Evolutionary conservation across 1,284 basidiomycete genomes (phyloP).

Genomic region (Puccinia novopanici): DNA sequence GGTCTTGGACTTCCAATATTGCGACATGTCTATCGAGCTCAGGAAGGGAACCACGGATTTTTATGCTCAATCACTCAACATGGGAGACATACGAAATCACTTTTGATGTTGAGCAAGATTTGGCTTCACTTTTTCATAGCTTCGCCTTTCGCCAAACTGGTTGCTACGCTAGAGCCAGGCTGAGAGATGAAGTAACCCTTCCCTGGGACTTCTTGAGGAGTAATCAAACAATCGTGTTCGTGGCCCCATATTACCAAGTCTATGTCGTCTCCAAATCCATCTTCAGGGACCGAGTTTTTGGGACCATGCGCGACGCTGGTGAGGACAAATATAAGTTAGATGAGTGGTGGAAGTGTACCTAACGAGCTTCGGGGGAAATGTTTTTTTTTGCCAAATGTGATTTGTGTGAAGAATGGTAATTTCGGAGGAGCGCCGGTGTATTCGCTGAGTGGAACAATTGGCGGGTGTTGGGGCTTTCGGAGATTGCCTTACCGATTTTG

Average conservation of each 20-base stretch:
- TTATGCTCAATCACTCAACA: constrained; percentile 30
- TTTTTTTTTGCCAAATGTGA: neutral
- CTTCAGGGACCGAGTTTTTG: constrained; percentile 88
- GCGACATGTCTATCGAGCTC: constrained; percentile 73
- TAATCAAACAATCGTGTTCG: constrained; percentile 93
- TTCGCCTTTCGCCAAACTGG: constrained; percentile 86
- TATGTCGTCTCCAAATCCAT: constrained; percentile 93
- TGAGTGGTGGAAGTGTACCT: neutral
- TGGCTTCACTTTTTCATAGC: constrained; percentile 75
- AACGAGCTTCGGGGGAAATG: neutral
- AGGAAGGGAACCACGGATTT: constrained; percentile 17
- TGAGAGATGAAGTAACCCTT: constrained; percentile 90
- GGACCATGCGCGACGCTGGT: constrained; percentile 85
- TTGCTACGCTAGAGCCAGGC: constrained; percentile 92
- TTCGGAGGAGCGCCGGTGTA: neutral
- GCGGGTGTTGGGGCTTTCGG: neutral
- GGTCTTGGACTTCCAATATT: constrained; percentile 78
- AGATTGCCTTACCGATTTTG: constrained; percentile 79
- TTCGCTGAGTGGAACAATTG: neutral
- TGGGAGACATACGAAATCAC: constrained; percentile 36
- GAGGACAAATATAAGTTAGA: neutral
- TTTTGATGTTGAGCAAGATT: constrained; percentile 45
- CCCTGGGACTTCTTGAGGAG: constrained; percentile 84
- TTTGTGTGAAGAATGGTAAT: neutral
- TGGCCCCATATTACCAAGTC: constrained; percentile 97